Conservation (phyloP, 176 grass and related monocot genomes). For the Oropetium thomaeum region DNA sequence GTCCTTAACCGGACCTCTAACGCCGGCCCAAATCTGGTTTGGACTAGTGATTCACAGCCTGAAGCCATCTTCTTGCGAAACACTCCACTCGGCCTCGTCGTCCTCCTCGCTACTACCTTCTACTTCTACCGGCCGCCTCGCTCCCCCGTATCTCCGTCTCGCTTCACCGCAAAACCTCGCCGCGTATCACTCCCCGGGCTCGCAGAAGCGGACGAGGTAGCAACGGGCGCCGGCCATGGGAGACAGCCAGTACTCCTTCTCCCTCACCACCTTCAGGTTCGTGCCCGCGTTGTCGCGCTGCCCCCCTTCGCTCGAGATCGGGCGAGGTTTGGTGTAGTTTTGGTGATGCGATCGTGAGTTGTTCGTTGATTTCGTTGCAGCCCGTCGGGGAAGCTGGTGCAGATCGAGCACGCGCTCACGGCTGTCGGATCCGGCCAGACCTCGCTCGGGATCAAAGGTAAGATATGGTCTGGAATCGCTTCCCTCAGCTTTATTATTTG, state of each 20-base stretch:
- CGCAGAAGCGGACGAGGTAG: background rate
- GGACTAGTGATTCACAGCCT: background rate
- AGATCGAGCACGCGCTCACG: conserved; percentile 93
- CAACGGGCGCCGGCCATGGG: conserved; percentile 40
- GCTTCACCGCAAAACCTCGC: background rate
- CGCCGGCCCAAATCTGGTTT: background rate
- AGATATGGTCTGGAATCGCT: background rate
- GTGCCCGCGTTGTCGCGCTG: background rate
- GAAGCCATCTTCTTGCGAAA: conserved; percentile 35
- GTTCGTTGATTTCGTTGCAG: conserved; percentile 42
- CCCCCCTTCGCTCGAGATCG: conserved; percentile 6
- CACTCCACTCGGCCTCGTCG: conserved; percentile 25
- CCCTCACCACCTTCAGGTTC: conserved; percentile 95
- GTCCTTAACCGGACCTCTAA: too few relatives aligned
- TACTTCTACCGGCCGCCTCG: conserved; percentile 10
- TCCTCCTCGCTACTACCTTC: background rate
- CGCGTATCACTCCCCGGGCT: background rate
- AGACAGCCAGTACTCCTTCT: conserved; percentile 95
- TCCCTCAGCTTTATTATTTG: background rate
- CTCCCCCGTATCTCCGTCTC: background rate
- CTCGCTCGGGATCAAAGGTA: conserved; percentile 98
- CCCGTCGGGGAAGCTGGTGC: conserved; percentile 92
- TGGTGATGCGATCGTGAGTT: background rate
- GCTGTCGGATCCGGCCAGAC: conserved; percentile 97
- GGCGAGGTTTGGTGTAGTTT: background rate